phyloP scores from a whole-genome alignment of 306 rosid genomes.

The Dryas octopetala region DNA sequence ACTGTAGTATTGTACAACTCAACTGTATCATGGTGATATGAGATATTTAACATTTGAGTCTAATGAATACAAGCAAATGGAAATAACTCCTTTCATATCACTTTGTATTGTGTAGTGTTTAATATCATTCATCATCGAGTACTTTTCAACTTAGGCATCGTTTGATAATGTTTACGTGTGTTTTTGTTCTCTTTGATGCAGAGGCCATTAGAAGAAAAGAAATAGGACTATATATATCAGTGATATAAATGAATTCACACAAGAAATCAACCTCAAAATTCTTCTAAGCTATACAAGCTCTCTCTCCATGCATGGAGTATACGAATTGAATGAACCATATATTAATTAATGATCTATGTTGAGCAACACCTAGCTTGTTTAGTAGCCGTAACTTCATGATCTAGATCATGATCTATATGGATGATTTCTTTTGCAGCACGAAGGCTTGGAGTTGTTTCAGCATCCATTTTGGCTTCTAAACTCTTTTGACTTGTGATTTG shows the following conservation, averaged over 20 bases:
- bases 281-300: conserved; percentile 1
- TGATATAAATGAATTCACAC: not conserved
- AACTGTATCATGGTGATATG: no score
- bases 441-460: conserved; percentile 27
- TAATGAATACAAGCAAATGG: no score
- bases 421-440: conserved; percentile 53
- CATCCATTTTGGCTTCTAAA: conserved; percentile 49
- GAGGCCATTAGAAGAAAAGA: not conserved
- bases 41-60: no score
- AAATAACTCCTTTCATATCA: no score
- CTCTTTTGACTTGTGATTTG: conserved; percentile 58
- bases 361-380: conserved; percentile 64
- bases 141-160: no score
- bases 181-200: no score
- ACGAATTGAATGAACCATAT: not conserved
- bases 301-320: not conserved
- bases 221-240: not conserved
- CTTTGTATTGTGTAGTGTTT: no score
- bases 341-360: not conserved
- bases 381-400: conserved; percentile 78
- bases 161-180: no score
- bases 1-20: no score
- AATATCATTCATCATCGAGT: no score
- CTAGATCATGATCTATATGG: conserved; percentile 46
- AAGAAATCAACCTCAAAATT: conserved; percentile 7